Evolutionary conservation across 352 stramenopile genomes (phyloP).

Genomic region (Aphanomyces astaci): DNA sequence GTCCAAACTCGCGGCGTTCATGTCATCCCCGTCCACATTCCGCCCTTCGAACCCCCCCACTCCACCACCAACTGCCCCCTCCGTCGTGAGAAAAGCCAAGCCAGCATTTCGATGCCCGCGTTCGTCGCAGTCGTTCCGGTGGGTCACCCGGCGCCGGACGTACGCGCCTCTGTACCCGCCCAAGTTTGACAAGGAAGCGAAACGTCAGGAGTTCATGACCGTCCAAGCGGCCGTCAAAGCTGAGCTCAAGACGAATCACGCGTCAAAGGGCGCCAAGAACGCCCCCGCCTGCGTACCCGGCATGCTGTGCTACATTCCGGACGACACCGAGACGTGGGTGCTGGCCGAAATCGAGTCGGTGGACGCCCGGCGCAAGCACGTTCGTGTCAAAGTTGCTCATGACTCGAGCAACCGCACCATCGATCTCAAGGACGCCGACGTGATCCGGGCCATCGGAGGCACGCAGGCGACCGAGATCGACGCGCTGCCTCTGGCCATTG

Average conservation of each 20-base stretch:
- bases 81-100: conserved; percentile 11
- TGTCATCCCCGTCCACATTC: conserved; percentile 29
- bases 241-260: conserved; percentile 48
- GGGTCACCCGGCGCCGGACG: conserved; percentile 65
- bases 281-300: conserved; percentile 80
- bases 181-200: conserved; percentile 76
- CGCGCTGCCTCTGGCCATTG: conserved; percentile 72
- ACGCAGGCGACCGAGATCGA: conserved; percentile 71
- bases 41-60: not conserved
- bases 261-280: conserved; percentile 39
- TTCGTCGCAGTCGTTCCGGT: conserved; percentile 60
- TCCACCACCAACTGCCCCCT: not conserved
- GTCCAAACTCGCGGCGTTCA: conserved; percentile 72
- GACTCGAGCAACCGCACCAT: conserved; percentile 63
- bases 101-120: conserved; percentile 29
- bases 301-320: conserved; percentile 84
- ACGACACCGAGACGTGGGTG: conserved; percentile 82
- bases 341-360: conserved; percentile 76
- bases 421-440: conserved; percentile 73
- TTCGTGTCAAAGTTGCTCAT: conserved; percentile 57
- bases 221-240: conserved; percentile 75
- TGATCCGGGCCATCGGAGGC: conserved; percentile 73
- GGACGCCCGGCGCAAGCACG: conserved; percentile 71
- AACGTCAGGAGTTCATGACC: conserved; percentile 76
- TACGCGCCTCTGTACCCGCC: conserved; percentile 45